Evolutionary conservation across 1,284 basidiomycete genomes (phyloP).

Genomic region (Trichosporon ovoides): DNA sequence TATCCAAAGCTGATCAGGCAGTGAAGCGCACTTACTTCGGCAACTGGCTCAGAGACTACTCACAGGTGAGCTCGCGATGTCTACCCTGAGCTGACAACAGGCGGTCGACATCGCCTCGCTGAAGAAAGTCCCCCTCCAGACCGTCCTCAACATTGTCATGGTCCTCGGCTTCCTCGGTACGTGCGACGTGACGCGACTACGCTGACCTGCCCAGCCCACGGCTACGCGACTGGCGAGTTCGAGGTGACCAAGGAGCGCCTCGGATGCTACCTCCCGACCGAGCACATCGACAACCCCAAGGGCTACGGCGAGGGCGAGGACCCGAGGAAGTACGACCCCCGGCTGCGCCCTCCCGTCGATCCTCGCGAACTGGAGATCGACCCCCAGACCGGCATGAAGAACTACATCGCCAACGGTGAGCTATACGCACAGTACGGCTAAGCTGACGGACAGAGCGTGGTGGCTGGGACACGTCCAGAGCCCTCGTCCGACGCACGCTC

Average conservation of each 20-base stretch:
- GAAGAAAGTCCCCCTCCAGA: constrained; percentile 64
- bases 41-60: constrained; percentile 70
- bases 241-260: constrained; percentile 84
- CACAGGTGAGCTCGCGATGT: constrained; percentile 26
- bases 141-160: constrained; percentile 82
- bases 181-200: not conserved
- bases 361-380: constrained; percentile 82
- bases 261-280: constrained; percentile 77
- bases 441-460: constrained; percentile 55
- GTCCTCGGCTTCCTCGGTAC: constrained; percentile 65
- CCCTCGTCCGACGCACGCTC: constrained; percentile 71
- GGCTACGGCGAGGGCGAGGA: constrained; percentile 83
- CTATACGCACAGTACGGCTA: not conserved
- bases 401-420: constrained; percentile 82
- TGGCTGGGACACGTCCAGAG: constrained; percentile 81
- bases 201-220: constrained; percentile 13
- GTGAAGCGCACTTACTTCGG: constrained; percentile 34
- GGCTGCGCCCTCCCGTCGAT: constrained; percentile 68
- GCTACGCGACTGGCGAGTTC: constrained; percentile 59
- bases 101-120: constrained; percentile 78
- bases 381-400: constrained; percentile 85
- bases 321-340: constrained; percentile 67
- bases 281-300: constrained; percentile 81
- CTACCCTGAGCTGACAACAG: constrained; percentile 42
- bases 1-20: constrained; percentile 48